Evolutionary conservation across 2,329 filamentous ascomycete genomes (phyloP).

Genomic region (Cladosporium sp.): DNA sequence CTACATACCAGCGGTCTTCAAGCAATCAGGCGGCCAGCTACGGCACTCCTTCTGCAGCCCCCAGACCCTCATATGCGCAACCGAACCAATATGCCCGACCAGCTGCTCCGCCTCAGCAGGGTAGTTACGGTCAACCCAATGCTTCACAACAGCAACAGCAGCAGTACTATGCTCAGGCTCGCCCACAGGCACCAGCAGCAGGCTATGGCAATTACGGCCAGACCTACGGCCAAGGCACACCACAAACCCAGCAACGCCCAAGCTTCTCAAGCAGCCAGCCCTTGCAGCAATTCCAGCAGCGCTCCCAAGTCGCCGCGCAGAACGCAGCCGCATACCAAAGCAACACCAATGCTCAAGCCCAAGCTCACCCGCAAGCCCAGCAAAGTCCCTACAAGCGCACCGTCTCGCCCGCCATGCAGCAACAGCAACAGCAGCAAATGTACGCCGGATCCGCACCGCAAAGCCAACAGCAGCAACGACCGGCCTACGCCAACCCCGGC

Average conservation of each 20-base stretch:
- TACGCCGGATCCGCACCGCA: slow-evolving; percentile 4
- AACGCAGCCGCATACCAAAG: slow-evolving; percentile 25
- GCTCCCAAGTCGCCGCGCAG: slow-evolving; percentile 18
- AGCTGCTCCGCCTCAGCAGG: slow-evolving; percentile 16
- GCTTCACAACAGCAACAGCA: slow-evolving; percentile 21
- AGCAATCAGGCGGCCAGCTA: slow-evolving; percentile 24
- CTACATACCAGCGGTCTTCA: slow-evolving; percentile 26
- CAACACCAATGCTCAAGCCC: slow-evolving; percentile 17
- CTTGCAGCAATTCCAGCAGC: slow-evolving; percentile 23
- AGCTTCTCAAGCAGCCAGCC: slow-evolving; percentile 20
- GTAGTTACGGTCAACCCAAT: slow-evolving; percentile 23
- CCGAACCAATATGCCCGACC: slow-evolving; percentile 28
- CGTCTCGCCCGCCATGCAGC: slow-evolving; percentile 24
- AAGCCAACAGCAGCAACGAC: slow-evolving; percentile 9
- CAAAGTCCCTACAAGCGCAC: slow-evolving; percentile 22
- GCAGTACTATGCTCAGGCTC: slow-evolving; percentile 22
- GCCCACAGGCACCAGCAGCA: slow-evolving; percentile 16
- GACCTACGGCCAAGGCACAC: slow-evolving; percentile 20
- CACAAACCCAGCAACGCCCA: slow-evolving; percentile 22
- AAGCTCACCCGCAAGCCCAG: slow-evolving; percentile 14
- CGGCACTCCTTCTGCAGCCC: slow-evolving; percentile 22
- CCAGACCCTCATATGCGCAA: slow-evolving; percentile 21
- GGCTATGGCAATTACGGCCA: slow-evolving; percentile 18
- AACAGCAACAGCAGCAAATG: slow-evolving; percentile 16
- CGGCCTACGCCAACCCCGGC: slow-evolving; percentile 12